A percentile compares a stretch with the other conserved stretches of the same genome.
Evolutionary conservation across 2,329 filamentous ascomycete genomes (phyloP).

Genomic region (Mollisia scopiformis): DNA sequence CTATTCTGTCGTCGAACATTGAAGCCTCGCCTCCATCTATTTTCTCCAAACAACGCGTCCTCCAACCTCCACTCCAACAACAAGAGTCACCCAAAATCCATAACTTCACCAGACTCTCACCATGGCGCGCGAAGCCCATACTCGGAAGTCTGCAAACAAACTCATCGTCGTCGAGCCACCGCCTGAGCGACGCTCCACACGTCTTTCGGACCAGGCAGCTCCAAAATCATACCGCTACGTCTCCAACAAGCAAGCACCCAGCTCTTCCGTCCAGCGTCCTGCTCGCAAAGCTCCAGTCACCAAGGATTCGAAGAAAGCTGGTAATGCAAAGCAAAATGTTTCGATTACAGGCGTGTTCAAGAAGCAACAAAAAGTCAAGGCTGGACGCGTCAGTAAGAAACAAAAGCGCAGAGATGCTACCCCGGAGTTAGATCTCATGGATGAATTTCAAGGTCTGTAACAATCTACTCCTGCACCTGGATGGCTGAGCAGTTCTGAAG

Average conservation of each 20-base stretch:
- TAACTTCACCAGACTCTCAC: not conserved
- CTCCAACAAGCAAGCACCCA: not conserved
- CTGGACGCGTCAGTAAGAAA: slow-evolving; percentile 14
- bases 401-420: slow-evolving; percentile 14
- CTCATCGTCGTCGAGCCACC: not conserved
- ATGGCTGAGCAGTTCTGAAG: not conserved
- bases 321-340: slow-evolving; percentile 8
- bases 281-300: not conserved
- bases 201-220: not conserved
- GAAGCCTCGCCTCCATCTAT: no score
- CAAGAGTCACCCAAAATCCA: no score
- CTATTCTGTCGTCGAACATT: no score
- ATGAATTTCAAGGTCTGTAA: slow-evolving; percentile 17
- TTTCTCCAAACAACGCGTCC: no score
- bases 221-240: not conserved
- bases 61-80: no score
- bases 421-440: slow-evolving; percentile 15
- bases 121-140: not conserved
- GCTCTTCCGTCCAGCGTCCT: not conserved
- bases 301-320: not conserved
- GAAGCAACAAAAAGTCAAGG: slow-evolving; percentile 13
- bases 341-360: slow-evolving; percentile 30
- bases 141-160: not conserved
- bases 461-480: not conserved
- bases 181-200: not conserved